A percentile compares a stretch with the other conserved stretches of the same genome.
Evolutionary conservation across 2,329 filamentous ascomycete genomes (phyloP).

Genomic region (Calycina herbarum): DNA sequence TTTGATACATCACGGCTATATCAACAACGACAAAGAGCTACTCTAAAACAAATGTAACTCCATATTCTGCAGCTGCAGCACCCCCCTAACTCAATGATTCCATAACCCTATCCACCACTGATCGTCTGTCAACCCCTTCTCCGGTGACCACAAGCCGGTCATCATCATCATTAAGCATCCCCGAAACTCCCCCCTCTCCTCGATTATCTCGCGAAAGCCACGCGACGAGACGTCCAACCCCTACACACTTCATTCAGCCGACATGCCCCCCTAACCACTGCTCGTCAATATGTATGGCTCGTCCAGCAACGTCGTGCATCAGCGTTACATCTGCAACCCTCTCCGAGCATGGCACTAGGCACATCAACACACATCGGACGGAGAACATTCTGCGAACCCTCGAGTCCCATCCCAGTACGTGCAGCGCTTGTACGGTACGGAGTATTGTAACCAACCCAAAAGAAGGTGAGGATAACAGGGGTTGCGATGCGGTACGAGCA

Average conservation of each 20-base stretch:
- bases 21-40: neutral
- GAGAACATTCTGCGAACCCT: too few relatives aligned
- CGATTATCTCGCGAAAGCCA: neutral
- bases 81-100: neutral
- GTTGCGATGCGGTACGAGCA: too few relatives aligned
- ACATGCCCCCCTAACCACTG: neutral
- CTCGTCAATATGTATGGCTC: neutral
- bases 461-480: too few relatives aligned
- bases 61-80: neutral
- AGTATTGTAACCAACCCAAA: too few relatives aligned
- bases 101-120: neutral
- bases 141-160: neutral
- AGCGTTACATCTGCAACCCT: slow-evolving; percentile 1
- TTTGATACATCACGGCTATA: neutral
- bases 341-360: neutral
- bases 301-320: neutral
- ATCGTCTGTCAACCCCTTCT: neutral
- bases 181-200: neutral
- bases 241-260: neutral
- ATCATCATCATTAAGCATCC: slow-evolving; percentile 2
- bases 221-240: neutral
- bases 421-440: too few relatives aligned
- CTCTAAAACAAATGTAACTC: neutral
- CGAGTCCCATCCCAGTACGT: too few relatives aligned
- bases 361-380: neutral